A percentile compares a stretch with the other conserved stretches of the same genome.
Conservation (phyloP, 2,329 filamentous ascomycete genomes). For the Fusarium musae region DNA sequence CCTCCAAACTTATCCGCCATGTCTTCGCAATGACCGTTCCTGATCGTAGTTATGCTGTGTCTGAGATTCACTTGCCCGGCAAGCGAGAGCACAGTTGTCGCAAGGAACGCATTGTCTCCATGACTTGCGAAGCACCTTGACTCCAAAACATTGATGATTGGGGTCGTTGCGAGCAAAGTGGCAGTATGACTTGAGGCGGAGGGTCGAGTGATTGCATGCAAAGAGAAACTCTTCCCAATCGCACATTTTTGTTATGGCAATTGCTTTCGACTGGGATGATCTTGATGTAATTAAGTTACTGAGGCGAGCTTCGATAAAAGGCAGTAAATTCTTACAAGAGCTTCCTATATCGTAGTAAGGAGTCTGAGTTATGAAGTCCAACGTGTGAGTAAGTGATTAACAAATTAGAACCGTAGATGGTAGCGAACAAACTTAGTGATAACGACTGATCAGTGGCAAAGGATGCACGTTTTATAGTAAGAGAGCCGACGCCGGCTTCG, state of each 20-base stretch:
- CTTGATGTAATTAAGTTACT: background rate
- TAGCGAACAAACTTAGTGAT: background rate
- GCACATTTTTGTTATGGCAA: conserved; percentile 64
- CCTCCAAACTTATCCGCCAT: background rate
- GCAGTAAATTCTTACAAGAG: background rate
- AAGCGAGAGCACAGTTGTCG: conserved; percentile 54
- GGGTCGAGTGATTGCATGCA: conserved; percentile 69
- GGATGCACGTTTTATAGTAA: conserved; percentile 21
- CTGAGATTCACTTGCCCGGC: conserved; percentile 16
- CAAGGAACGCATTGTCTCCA: conserved; percentile 67
- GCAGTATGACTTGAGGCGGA: conserved; percentile 74
- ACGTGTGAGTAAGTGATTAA: background rate
- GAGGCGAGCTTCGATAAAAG: background rate
- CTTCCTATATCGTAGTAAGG: background rate
- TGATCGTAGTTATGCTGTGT: background rate
- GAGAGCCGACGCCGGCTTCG: background rate
- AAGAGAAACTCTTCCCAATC: conserved; percentile 77
- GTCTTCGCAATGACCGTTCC: background rate
- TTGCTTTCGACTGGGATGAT: background rate
- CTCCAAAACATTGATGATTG: conserved; percentile 73
- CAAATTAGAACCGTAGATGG: background rate
- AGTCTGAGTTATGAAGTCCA: background rate
- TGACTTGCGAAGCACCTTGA: conserved; percentile 72
- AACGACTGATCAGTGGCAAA: background rate
- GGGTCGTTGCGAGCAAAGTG: conserved; percentile 80